Conservation (phyloP, 768 basidiomycete species). For the Boletus insuetus region DNA sequence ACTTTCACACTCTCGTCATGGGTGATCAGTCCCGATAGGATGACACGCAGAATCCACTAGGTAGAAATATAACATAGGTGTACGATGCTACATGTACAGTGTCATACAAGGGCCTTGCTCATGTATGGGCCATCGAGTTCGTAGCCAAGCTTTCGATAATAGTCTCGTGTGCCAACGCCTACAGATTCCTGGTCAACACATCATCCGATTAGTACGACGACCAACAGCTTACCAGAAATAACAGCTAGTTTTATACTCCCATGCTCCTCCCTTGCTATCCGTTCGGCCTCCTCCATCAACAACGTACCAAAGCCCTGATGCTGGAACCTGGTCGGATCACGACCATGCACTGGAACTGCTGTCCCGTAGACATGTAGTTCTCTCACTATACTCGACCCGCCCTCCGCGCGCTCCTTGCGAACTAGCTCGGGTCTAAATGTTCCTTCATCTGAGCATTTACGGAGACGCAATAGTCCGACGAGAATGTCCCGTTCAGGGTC, state of each 20-base stretch:
- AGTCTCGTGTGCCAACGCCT: conserved; percentile 96
- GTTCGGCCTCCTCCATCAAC: conserved; percentile 98
- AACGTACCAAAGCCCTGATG: conserved; percentile 96
- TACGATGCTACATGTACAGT: background rate
- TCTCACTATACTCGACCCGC: conserved; percentile 87
- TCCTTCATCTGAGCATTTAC: conserved; percentile 96
- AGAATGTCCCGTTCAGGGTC: conserved; percentile 97
- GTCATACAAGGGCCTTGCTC: conserved; percentile 72
- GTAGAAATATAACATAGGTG: conserved; percentile 9
- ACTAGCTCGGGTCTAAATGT: conserved; percentile 95
- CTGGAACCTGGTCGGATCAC: conserved; percentile 98
- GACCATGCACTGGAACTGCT: conserved; percentile 93
- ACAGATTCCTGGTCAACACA: conserved; percentile 4
- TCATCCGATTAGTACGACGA: background rate
- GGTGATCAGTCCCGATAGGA: conserved; percentile 33
- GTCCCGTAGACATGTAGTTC: conserved; percentile 98
- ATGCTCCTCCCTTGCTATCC: conserved; percentile 96
- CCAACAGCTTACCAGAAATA: conserved; percentile 72
- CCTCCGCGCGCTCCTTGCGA: conserved; percentile 62
- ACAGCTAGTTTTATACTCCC: conserved; percentile 96
- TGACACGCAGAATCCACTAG: background rate
- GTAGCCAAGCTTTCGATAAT: conserved; percentile 93
- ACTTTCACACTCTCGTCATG: conserved; percentile 80
- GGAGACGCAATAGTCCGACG: conserved; percentile 84
- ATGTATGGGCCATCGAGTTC: conserved; percentile 97